These are phyloP conservation scores for Ascoidea tarda DNA, from an alignment of 805 yeast genomes.

Conservation along the genomic window DNA sequence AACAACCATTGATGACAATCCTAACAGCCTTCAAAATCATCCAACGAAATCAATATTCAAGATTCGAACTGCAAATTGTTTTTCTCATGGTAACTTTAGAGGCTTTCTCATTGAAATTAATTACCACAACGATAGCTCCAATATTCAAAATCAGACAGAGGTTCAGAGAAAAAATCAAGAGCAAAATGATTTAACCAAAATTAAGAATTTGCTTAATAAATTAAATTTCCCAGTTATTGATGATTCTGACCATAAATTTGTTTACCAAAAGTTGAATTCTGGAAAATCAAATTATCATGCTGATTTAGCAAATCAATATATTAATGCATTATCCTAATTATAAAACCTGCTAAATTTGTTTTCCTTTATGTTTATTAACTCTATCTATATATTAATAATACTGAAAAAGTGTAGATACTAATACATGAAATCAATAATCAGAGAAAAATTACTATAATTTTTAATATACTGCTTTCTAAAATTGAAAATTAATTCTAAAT, in stretches of 20 bases:
- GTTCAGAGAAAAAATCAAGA: conserved; percentile 1
- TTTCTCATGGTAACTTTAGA: conserved; percentile 60
- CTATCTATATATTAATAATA: too few species aligned
- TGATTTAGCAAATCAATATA: conserved; percentile 9
- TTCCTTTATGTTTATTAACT: too few species aligned
- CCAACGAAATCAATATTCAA: conserved; percentile 48
- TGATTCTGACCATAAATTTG: conserved; percentile 18
- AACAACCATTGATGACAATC: conserved; percentile 26
- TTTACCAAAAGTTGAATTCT: conserved; percentile 13
- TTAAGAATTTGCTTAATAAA: conserved; percentile 17
- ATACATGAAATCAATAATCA: too few species aligned
- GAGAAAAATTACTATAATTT: too few species aligned
- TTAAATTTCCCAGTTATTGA: conserved; percentile 26
- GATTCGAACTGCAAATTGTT: conserved; percentile 55
- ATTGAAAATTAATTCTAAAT: too few species aligned
- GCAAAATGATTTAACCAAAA: conserved; percentile 10
- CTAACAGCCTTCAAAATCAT: conserved; percentile 59
- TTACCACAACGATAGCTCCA: background rate
- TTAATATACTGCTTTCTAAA: too few species aligned
- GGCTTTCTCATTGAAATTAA: conserved; percentile 49
- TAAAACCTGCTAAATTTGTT: too few species aligned
- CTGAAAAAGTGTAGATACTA: too few species aligned
- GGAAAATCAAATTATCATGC: conserved; percentile 3
- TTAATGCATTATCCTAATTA: background rate
- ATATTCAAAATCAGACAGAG: background rate